phyloP scores from a whole-genome alignment of 352 stramenopile genomes.

The Blastocystis sp. region DNA sequence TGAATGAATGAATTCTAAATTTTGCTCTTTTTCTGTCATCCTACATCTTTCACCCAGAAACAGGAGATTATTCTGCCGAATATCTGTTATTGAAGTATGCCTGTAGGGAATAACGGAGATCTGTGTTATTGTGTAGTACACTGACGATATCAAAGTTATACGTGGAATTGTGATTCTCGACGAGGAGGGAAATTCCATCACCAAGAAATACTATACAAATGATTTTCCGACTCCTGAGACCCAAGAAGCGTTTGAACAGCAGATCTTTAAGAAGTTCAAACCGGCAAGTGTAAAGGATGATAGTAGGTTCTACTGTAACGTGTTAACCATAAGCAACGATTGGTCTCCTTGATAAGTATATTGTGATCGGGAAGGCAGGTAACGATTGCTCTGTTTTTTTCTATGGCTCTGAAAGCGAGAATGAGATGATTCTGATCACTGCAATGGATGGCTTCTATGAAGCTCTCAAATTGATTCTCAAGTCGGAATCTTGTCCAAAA shows the following conservation, averaged over 20 bases:
- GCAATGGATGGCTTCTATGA: constrained; percentile 57
- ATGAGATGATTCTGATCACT: constrained; percentile 54
- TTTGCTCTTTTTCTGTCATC: background rate
- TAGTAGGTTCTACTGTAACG: background rate
- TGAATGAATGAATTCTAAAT: background rate
- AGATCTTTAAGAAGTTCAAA: constrained; percentile 60
- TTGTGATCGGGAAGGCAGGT: constrained; percentile 39
- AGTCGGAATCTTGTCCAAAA: background rate
- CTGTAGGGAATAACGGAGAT: background rate
- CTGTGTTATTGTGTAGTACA: constrained; percentile 6
- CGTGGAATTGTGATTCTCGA: constrained; percentile 50
- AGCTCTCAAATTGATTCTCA: constrained; percentile 39
- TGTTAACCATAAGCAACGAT: constrained; percentile 13
- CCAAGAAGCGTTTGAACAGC: constrained; percentile 40
- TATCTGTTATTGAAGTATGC: background rate
- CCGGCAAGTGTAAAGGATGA: background rate
- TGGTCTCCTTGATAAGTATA: constrained; percentile 41
- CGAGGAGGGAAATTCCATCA: constrained; percentile 51
- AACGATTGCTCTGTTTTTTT: constrained; percentile 54
- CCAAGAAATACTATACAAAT: constrained; percentile 59
- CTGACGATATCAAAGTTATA: constrained; percentile 19
- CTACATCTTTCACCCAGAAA: background rate
- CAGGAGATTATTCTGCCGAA: background rate
- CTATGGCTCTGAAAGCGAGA: constrained; percentile 42
- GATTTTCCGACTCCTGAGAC: constrained; percentile 26